Evolutionary conservation across 306 rosid genomes (phyloP), one percentile per base, ranked within the genome.

Genomic region (Prosopis cineraria): DNA sequence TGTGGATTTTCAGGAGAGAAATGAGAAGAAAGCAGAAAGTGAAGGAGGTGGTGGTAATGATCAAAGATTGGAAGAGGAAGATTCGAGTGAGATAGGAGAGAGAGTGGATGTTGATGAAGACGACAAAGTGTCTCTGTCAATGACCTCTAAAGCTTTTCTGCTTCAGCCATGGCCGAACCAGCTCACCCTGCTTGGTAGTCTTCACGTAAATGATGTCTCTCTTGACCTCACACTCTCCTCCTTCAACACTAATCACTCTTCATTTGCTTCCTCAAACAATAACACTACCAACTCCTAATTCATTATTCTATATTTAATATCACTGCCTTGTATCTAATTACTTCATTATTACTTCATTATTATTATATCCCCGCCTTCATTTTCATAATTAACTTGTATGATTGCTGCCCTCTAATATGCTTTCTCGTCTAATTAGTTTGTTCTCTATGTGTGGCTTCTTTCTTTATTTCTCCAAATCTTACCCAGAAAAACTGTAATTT

Each of bases 171-270:
- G 68, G 43, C 20, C 33, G 24, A 62, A 62, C 25, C 67, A 30
- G 16, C 27, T 50, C 66, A 27, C 67, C 29, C 40, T 8, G 41
- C 58, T 20, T 5, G 66, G 72, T 5, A 59, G 72, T 77, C 66
- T 84, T 53, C 72, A 65, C 59, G 79, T 29, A 3, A 82, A 86
- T 88, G 85, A 85, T 81, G 87, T 89, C 77, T 88, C 92, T 74
- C 90, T 88, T 80, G 87, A 89, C 63, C 92, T 91, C 62, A 86
- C 87, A 47, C 97, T 88, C 58, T 31, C 24, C 58, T 31, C 24
- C 40, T 50, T n/a, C 7, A 50, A n/a, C 16, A 13, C 6, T 1
- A 40, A 40, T 7, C n/a, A n/a, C n/a, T n/a, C n/a, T n/a, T n/a
- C n/a, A n/a, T n/a, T n/a, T n/a, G n/a, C n/a, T n/a, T n/a, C n/a